Conservation (phyloP, 768 basidiomycete genomes). For the Tricholoma matsutake region DNA sequence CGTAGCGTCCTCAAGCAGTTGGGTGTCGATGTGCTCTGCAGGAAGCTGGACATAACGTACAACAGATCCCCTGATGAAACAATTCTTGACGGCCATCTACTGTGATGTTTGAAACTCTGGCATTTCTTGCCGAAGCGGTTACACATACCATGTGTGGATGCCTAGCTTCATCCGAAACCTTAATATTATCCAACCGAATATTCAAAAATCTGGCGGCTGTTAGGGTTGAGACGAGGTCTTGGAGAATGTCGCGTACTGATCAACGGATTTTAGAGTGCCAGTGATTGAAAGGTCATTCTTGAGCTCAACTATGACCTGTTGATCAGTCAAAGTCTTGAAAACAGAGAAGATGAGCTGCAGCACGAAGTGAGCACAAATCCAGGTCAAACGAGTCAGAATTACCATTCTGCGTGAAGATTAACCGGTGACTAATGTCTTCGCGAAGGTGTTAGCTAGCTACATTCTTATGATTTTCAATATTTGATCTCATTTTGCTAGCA, state of each 20-base stretch:
- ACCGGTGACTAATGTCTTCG: neutral
- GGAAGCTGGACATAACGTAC: conserved; percentile 97
- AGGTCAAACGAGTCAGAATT: neutral
- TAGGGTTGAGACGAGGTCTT: neutral
- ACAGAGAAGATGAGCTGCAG: conserved; percentile 92
- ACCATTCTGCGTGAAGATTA: neutral
- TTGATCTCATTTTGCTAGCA: too few species aligned
- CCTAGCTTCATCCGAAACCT: conserved; percentile 85
- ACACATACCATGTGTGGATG: conserved; percentile 93
- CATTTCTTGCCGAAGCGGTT: neutral
- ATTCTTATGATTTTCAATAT: too few species aligned
- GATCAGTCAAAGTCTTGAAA: conserved; percentile 98
- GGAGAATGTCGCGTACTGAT: conserved; percentile 64
- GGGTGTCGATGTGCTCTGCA: conserved; percentile 90
- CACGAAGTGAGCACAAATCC: neutral
- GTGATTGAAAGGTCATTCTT: conserved; percentile 99
- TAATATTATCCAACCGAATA: conserved; percentile 93
- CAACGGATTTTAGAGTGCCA: conserved; percentile 93
- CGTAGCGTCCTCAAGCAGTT: conserved; percentile 93
- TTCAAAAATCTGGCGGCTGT: conserved; percentile 72
- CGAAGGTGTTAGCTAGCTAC: too few species aligned
- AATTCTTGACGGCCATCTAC: conserved; percentile 98
- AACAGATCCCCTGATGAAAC: conserved; percentile 97
- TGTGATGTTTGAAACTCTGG: neutral
- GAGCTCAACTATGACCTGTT: conserved; percentile 93